Evolutionary conservation across 2,329 filamentous ascomycete genomes (phyloP), one percentile per base, ranked within the genome.

Genomic region (Myotisia sp.): DNA sequence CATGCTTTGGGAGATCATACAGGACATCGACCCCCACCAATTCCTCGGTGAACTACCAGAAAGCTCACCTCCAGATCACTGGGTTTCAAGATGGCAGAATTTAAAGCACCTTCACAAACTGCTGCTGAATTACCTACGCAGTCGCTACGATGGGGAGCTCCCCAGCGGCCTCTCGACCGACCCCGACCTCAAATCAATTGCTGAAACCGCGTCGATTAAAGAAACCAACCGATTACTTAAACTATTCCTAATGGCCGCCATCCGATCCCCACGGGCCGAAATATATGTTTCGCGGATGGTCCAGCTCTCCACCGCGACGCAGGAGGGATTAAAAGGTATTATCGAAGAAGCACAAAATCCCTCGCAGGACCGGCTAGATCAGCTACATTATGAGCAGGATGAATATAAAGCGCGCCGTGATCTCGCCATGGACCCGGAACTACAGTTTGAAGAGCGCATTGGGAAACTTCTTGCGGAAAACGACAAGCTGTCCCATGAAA

Each of bases 211-310:
- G 13, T 58, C 60, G 17, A 44, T 53, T 20, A 56, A 56, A 37
- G 60, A 64, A 43, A 56, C 55, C 29, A 56, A 62, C 37, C 60
- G 77, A 61, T 60, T 79, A 33, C 59, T 79, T 26, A 71, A 72
- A 38, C 62, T 79, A 36, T 66, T 79, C 49, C 61, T 79, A 14
- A 67, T 75, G 37, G 67, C 66, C n/a, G 71, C 71, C 17, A 68
- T 75, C 42, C 65, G 68, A 48, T 74, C 73, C 8, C 66, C 70
- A 17, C 67, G 71, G 35, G 54, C 58, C 10, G 65, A 65, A 37
- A 61, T 63, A 21, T 75, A 74, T 47, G 63, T 78, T 37, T 53
- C 55, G 28, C 62, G 56, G 27, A 58, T 66, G 41, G 59, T 60
- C 43, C 51, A 50, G 26, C 42, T 67, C 26, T 58, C 54, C 27